Conservation (phyloP, 2,329 filamentous ascomycete species). For the Lomentospora prolificans region DNA sequence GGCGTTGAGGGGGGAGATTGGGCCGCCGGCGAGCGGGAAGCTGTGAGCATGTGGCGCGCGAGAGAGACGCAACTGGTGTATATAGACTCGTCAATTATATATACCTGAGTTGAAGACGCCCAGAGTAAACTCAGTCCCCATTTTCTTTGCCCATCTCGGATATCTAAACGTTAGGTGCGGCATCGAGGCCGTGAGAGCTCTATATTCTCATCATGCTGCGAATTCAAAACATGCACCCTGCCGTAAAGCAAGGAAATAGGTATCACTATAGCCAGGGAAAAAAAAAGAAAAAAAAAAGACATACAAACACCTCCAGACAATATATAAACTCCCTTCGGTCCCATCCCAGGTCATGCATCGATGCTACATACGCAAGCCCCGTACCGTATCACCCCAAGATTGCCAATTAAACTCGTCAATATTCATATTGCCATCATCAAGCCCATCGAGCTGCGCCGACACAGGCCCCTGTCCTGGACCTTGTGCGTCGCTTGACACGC, state of each 20-base stretch:
- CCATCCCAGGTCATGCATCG: no score
- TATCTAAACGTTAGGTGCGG: no score
- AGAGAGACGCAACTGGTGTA: background rate
- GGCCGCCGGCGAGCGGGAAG: conserved; percentile 15
- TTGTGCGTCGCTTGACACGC: background rate
- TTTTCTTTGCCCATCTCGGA: background rate
- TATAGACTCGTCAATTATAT: background rate
- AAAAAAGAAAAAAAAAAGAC: background rate
- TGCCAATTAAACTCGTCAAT: conserved; percentile 9
- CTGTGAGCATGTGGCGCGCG: conserved; percentile 14
- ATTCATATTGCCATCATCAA: conserved; percentile 9
- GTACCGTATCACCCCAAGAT: conserved; percentile 8
- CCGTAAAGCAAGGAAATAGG: background rate
- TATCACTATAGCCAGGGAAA: background rate
- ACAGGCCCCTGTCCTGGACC: background rate
- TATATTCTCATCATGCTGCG: no score
- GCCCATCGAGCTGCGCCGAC: background rate
- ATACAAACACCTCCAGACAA: background rate
- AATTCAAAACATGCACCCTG: background rate
- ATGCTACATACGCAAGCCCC: background rate
- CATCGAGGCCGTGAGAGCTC: no score
- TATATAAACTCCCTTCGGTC: background rate
- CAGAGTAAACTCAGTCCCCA: no score
- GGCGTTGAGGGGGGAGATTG: conserved; percentile 30
- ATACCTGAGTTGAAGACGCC: no score